phyloP scores from a whole-genome alignment of 441 rosid species.

The Pelargonium citronellum region DNA sequence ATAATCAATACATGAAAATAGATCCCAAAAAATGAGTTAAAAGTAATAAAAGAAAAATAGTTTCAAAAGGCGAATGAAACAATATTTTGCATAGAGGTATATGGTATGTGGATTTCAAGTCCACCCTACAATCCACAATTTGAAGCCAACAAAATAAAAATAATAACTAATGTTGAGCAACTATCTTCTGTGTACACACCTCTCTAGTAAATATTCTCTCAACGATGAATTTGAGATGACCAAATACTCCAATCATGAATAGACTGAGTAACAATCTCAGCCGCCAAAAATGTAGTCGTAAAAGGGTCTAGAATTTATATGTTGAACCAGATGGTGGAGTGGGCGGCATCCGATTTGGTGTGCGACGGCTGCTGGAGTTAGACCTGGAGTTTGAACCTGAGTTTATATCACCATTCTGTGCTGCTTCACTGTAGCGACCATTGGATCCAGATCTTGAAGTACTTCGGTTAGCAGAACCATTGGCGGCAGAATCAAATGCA shows the following conservation, averaged over 20 bases:
- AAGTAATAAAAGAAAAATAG: neutral
- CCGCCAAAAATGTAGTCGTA: neutral
- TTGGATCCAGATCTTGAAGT: slow-evolving; percentile 45
- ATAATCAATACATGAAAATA: too few relatives aligned
- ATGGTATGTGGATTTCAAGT: slow-evolving; percentile 26
- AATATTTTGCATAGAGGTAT: slow-evolving; percentile 17
- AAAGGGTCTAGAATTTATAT: neutral
- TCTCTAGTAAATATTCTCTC: neutral
- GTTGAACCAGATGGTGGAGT: slow-evolving; percentile 65
- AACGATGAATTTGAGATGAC: too few relatives aligned
- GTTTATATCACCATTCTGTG: slow-evolving; percentile 69
- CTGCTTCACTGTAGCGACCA: slow-evolving; percentile 69
- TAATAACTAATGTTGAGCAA: neutral
- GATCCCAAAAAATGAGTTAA: too few relatives aligned
- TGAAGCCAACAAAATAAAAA: too few relatives aligned
- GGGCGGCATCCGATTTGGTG: slow-evolving; percentile 84
- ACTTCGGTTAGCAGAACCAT: slow-evolving; percentile 40
- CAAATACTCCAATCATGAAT: slow-evolving; percentile 6
- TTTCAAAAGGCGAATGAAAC: neutral
- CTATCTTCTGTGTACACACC: slow-evolving; percentile 9
- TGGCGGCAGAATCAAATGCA: slow-evolving; percentile 85
- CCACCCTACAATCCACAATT: slow-evolving; percentile 21
- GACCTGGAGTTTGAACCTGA: slow-evolving; percentile 43
- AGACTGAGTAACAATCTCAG: slow-evolving; percentile 7
- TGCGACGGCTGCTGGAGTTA: slow-evolving; percentile 60